These are phyloP conservation scores for Aurantiochytrium sp. DNA, from an alignment of 108 stramenopile genomes.

Conservation along the genomic window DNA sequence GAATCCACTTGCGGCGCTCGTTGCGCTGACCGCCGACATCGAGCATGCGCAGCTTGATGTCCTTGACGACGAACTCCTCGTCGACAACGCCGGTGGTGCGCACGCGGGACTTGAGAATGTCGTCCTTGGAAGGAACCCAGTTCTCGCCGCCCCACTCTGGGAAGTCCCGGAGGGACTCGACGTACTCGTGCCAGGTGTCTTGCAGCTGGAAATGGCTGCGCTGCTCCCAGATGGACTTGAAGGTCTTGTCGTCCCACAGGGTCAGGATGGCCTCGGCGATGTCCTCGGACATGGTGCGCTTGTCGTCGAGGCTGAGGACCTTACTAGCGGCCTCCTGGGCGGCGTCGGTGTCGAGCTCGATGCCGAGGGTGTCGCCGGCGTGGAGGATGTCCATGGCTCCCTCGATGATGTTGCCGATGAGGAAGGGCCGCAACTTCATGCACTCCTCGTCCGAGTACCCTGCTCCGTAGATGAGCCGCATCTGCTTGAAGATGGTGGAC, in stretches of 20 bases:
- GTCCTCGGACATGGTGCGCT: neutral
- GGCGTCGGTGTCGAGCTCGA: neutral
- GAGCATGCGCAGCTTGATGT: constrained; percentile 41
- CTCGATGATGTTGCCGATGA: constrained; percentile 36
- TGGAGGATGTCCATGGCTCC: neutral
- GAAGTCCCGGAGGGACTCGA: neutral
- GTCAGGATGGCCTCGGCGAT: neutral
- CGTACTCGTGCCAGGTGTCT: constrained; percentile 34
- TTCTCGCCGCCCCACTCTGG: constrained; percentile 11
- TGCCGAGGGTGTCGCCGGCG: neutral
- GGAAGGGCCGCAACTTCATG: neutral
- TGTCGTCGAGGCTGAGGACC: neutral
- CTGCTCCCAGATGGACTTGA: constrained; percentile 33
- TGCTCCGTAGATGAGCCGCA: constrained; percentile 46
- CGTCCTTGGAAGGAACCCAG: constrained; percentile 36
- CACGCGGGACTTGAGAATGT: constrained; percentile 41
- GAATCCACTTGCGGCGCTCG: constrained; percentile 60
- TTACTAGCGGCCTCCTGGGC: neutral
- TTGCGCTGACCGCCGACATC: constrained; percentile 60
- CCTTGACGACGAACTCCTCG: constrained; percentile 28
- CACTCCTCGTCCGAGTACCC: constrained; percentile 40
- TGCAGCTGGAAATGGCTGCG: constrained; percentile 41
- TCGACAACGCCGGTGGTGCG: constrained; percentile 45
- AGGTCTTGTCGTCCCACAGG: constrained; percentile 42
- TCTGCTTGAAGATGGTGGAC: constrained; percentile 56